Percentiles rank a stretch among this genome's conserved stretches.
These are phyloP conservation scores for Pichia sp. DNA, from an alignment of 1,139 yeast species.

Conservation along the genomic window DNA sequence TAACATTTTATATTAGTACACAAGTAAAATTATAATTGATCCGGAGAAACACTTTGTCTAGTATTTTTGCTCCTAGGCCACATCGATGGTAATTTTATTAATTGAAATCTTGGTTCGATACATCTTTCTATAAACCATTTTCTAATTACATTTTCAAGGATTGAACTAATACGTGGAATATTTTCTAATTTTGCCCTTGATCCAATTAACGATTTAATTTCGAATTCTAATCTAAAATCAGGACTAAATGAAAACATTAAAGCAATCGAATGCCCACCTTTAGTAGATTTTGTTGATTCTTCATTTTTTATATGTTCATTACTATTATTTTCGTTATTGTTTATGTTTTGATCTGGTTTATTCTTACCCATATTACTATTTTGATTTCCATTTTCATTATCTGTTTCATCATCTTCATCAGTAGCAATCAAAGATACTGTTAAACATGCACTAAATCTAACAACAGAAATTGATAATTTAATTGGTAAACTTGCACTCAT, in stretches of 20 bases:
- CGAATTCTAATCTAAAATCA: slow-evolving; percentile 82
- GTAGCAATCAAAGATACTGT: slow-evolving; percentile 64
- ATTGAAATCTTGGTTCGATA: slow-evolving; percentile 88
- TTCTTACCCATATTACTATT: slow-evolving; percentile 1
- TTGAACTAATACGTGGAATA: slow-evolving; percentile 82
- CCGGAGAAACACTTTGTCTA: slow-evolving; percentile 29
- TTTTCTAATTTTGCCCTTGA: slow-evolving; percentile 89
- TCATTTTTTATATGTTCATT: not conserved
- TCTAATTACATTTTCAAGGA: slow-evolving; percentile 75
- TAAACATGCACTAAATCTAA: slow-evolving; percentile 87
- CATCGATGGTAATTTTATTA: slow-evolving; percentile 73
- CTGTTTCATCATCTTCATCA: slow-evolving; percentile 9
- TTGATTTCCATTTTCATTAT: slow-evolving; percentile 2
- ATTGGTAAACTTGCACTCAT: slow-evolving; percentile 83
- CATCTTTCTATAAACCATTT: slow-evolving; percentile 91
- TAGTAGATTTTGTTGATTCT: too few species aligned
- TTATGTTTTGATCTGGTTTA: not conserved
- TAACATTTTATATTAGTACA: too few species aligned
- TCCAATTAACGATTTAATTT: slow-evolving; percentile 81
- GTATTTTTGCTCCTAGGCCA: slow-evolving; percentile 88
- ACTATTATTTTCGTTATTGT: not conserved
- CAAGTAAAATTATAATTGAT: not conserved
- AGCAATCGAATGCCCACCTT: slow-evolving; percentile 41
- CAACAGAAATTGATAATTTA: slow-evolving; percentile 76
- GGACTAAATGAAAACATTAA: slow-evolving; percentile 87